These are phyloP conservation scores for Pseudonitzschia multistriata DNA, from an alignment of 108 stramenopile genomes.

Conservation along the genomic window DNA sequence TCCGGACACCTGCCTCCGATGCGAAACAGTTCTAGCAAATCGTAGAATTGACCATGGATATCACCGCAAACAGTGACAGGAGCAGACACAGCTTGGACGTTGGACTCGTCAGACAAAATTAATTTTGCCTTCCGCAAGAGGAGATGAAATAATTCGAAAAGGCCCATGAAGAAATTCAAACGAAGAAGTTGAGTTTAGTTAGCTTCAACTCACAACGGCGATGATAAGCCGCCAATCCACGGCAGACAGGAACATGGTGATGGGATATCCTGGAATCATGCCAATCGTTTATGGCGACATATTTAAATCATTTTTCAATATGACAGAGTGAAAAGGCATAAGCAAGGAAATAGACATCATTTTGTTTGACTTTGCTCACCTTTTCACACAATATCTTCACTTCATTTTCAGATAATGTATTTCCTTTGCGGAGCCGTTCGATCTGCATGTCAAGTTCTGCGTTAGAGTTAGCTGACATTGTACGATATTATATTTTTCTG, in stretches of 20 bases:
- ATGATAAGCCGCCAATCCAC: too few relatives aligned
- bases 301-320: too few relatives aligned
- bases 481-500: too few relatives aligned
- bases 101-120: slow-evolving; percentile 76
- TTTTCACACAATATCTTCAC: slow-evolving; percentile 83
- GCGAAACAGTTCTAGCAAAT: slow-evolving; percentile 84
- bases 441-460: slow-evolving; percentile 74
- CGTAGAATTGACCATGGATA: slow-evolving; percentile 95
- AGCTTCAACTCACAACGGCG: too few relatives aligned
- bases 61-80: slow-evolving; percentile 94
- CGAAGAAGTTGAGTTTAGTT: background rate
- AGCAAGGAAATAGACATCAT: too few relatives aligned
- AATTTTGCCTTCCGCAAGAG: slow-evolving; percentile 40
- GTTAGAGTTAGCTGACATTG: slow-evolving; percentile 15
- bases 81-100: slow-evolving; percentile 86
- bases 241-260: too few relatives aligned
- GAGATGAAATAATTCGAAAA: background rate
- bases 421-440: slow-evolving; percentile 65
- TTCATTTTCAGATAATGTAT: slow-evolving; percentile 84
- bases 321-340: too few relatives aligned
- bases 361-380: slow-evolving; percentile 38
- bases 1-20: slow-evolving; percentile 81
- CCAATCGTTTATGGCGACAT: too few relatives aligned
- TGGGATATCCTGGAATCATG: too few relatives aligned
- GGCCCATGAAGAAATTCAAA: background rate